Evolutionary conservation across 371 early-diverging fungal species (phyloP), one percentile per base, ranked within the genome.

Genomic region (Batkoa obscura): DNA sequence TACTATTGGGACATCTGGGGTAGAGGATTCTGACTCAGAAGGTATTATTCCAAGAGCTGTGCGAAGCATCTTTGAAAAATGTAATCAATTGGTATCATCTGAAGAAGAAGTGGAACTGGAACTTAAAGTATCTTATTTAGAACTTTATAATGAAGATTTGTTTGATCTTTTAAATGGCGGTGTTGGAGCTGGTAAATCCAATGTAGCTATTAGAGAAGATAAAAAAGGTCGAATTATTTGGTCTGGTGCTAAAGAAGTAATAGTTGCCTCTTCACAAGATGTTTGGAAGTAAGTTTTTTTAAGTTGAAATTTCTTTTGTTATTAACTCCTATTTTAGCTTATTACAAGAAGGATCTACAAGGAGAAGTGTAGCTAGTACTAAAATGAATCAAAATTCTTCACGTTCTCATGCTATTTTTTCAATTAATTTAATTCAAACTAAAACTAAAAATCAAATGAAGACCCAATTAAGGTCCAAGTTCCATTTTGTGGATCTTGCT

Each of bases 351-450:
- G 89, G 95, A 58, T 80, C 83, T n/a, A 60, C 79, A 47, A 74
- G 83, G 66, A 81, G 99, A 60, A 93, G 89, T 50, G 94, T 96
- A 17, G 92, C 87, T 38, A 78, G 86, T 30, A 99, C 99, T 15
- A 86, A 89, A 50, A 97, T 97, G 98, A 99, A 98, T 71, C 75
- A 76, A 37, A 75, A 80, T 2, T 91, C 92, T 2, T 95, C 96
- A 15, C 77, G 99, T 61, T 93, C 94, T 35, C 99, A 99, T 70
- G 98, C 97, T 43, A 94, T 99, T 53, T 97, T 96, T 68, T 84
- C 90, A 9, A 79, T 95, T 23, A 81, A 23, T 30, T 62, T 33
- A 32, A 41, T 0, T 60, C 65, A 30, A 50, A 58, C 12, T 17
- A 48, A 12, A 2, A 23, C 23, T 23, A n/a, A 33, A 41, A 55